Percentiles rank a stretch among this genome's conserved stretches.
Conservation (phyloP, 176 grass and related monocot species). For the Zea luxurians region DNA sequence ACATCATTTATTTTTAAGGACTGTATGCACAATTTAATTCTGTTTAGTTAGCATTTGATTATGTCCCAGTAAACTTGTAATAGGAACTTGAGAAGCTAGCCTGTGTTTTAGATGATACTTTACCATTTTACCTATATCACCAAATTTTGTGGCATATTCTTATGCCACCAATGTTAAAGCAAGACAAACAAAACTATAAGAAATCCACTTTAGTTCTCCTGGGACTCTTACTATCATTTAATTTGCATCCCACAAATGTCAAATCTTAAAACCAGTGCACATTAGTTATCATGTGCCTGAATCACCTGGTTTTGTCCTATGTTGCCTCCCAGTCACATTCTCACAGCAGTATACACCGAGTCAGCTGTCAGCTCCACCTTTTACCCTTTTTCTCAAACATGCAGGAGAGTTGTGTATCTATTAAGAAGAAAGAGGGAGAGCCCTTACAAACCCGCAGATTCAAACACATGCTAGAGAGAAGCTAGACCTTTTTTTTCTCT, state of each 20-base stretch:
- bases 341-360: neutral
- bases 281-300: neutral
- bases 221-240: neutral
- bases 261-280: neutral
- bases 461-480: neutral
- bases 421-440: neutral
- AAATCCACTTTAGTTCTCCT: neutral
- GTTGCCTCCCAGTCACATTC: neutral
- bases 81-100: neutral
- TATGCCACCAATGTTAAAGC: neutral
- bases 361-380: neutral
- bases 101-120: slow-evolving; percentile 9
- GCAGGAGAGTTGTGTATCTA: neutral
- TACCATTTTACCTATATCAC: neutral
- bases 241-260: neutral
- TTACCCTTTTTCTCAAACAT: neutral
- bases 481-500: neutral
- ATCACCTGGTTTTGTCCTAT: neutral
- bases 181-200: neutral
- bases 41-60: neutral
- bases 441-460: neutral
- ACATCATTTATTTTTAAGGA: slow-evolving; percentile 26
- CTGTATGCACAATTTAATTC: neutral
- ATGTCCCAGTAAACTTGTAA: neutral
- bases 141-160: slow-evolving; percentile 28